A percentile compares a stretch with the other conserved stretches of the same genome.
Evolutionary conservation across 2,329 filamentous ascomycete genomes (phyloP).

Genomic region (Xylariaceae sp.): DNA sequence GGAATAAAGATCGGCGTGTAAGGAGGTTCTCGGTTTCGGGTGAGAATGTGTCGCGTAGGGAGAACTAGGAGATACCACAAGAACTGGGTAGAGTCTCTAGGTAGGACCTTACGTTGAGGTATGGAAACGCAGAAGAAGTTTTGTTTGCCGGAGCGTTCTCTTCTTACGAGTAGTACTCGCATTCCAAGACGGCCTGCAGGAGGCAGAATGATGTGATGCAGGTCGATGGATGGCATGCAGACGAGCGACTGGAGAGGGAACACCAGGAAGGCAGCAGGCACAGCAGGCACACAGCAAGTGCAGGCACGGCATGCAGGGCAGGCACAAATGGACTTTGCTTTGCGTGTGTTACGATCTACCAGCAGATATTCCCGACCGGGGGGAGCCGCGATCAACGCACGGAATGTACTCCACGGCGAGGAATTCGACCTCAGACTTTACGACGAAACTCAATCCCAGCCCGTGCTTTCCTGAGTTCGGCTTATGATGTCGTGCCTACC

Average conservation of each 20-base stretch:
- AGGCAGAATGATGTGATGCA: constrained; percentile 1
- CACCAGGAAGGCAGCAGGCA: too few relatives aligned
- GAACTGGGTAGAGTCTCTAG: too few relatives aligned
- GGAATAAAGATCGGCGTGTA: neutral
- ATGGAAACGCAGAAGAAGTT: neutral
- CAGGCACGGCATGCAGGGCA: neutral
- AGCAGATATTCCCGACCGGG: neutral
- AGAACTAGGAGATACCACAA: neutral
- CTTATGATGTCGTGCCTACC: too few relatives aligned
- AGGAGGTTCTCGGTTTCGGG: neutral
- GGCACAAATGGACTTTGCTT: neutral
- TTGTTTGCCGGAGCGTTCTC: neutral
- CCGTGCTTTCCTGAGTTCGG: neutral
- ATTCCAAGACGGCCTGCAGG: neutral
- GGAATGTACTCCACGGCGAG: neutral
- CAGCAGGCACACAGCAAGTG: neutral
- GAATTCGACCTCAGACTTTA: neutral
- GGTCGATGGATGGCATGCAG: neutral
- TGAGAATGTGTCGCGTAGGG: neutral
- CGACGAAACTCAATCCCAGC: too few relatives aligned
- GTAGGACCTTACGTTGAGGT: neutral
- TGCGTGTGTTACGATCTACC: neutral
- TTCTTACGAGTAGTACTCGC: neutral
- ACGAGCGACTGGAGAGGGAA: neutral
- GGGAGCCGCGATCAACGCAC: constrained; percentile 3